phyloP scores from a whole-genome alignment of 2,329 filamentous ascomycete genomes.

The Fusarium sambucinum region DNA sequence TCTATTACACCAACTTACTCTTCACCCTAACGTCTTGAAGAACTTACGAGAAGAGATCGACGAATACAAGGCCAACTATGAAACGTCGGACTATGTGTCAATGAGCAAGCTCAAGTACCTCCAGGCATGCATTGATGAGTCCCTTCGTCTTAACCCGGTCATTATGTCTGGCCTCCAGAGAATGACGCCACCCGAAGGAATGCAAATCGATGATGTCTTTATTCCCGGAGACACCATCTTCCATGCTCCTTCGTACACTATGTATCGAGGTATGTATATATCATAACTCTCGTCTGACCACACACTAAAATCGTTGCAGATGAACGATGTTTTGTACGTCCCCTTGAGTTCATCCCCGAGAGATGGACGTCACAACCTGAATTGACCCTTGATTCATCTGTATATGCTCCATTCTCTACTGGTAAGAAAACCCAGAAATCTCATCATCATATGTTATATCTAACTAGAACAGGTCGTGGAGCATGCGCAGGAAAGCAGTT shows the following conservation, averaged over 20 bases:
- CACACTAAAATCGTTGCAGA: not conserved
- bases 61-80: not conserved
- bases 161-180: conserved; percentile 20
- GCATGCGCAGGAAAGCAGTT: conserved; percentile 39
- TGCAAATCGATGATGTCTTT: conserved; percentile 10
- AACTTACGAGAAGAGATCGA: conserved; percentile 24
- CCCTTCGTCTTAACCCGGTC: conserved; percentile 31
- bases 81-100: not conserved
- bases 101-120: conserved; percentile 28
- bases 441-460: not conserved
- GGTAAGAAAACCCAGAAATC: not conserved
- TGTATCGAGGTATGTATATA: conserved; percentile 21
- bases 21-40: not conserved
- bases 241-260: conserved; percentile 6
- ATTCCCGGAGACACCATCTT: conserved; percentile 17
- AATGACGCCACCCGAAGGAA: conserved; percentile 14
- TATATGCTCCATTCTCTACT: conserved; percentile 27
- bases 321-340: conserved; percentile 21
- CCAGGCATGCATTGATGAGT: conserved; percentile 37
- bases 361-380: conserved; percentile 32
- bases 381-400: conserved; percentile 9
- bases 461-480: conserved; percentile 15
- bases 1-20: conserved; percentile 16
- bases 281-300: fast-evolving
- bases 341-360: conserved; percentile 33